Base-by-base conservation (phyloP, 257 asterid species). In the Solanum corneliomulleri region DNA sequence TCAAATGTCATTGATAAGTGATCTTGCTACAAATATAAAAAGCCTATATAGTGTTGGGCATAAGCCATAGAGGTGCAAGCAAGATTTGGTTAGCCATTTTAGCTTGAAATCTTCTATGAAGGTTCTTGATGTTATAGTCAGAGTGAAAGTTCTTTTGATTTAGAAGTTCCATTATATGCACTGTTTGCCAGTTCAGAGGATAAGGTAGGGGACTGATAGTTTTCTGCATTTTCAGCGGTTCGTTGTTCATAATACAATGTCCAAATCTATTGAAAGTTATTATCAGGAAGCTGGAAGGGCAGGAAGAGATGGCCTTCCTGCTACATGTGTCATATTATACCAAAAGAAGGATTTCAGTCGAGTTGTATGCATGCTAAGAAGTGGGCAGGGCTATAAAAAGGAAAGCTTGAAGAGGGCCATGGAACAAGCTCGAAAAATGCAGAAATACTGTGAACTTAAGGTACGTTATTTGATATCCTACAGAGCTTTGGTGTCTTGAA, bases 261-360 rank as follows among this genome's bases (percentile, higher is more conserved):
- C 99, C 75, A 96, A 97, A 91, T 95, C 99, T 74, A 94, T 97
- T 12, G 99, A 97, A 92, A 95, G 99, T 92, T 96, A 96, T 93
- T 97, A 97, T 91, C 98, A 96, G 91, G 99, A 97, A 95, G 96
- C 99, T 45, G 99, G 99, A 89, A 92, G 99, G 92, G 98, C 99
- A 9, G 99, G 99, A 84, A 92, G 99, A 86, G 99, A 95, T 89
- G 89, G 91, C 87, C 90, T 91, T 56, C 89, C 98, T 58, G 90
- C 99, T 74, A 91, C 94, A 37, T 97, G 99, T 85, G 68, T 94
- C 62, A 91, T 93, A 87, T 90, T 97, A 42, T 97, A 96, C 89
- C 99, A 93, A 90, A 95, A 88, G 95, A 96, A 97, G 92, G 99
- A 97, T 90, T 97, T 96, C 92, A 95, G 99, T 88, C 92, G 99